phyloP scores from a whole-genome alignment of 1,139 yeast genomes.

The Blastobotrys malaysiensis region DNA sequence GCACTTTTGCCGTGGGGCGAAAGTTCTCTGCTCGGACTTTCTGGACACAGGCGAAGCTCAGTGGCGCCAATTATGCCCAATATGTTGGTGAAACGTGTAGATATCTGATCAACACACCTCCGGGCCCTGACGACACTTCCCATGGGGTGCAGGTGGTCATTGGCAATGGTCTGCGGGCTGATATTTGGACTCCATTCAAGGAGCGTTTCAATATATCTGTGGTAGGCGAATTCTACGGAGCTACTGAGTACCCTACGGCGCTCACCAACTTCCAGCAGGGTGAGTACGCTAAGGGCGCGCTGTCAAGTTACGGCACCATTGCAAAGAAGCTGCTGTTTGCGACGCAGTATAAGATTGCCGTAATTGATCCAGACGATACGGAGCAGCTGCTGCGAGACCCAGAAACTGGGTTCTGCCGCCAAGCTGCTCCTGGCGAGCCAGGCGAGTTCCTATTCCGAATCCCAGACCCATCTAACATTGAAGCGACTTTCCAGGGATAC shows the following conservation, averaged over 20 bases:
- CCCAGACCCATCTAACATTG: slow-evolving; percentile 45
- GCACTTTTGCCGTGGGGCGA: slow-evolving; percentile 68
- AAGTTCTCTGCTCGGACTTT: slow-evolving; percentile 81
- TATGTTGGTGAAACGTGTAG: slow-evolving; percentile 97
- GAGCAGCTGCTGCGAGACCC: slow-evolving; percentile 66
- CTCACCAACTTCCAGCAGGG: slow-evolving; percentile 79
- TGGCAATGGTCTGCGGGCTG: slow-evolving; percentile 93
- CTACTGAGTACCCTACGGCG: slow-evolving; percentile 91
- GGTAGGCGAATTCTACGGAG: slow-evolving; percentile 89
- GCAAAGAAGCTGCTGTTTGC: slow-evolving; percentile 13
- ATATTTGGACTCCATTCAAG: slow-evolving; percentile 82
- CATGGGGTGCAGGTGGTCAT: slow-evolving; percentile 70
- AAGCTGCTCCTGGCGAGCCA: slow-evolving; percentile 55
- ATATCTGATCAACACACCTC: slow-evolving; percentile 67
- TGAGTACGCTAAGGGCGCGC: slow-evolving; percentile 81
- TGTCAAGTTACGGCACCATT: slow-evolving; percentile 66
- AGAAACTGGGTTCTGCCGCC: slow-evolving; percentile 56
- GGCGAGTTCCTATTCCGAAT: slow-evolving; percentile 85
- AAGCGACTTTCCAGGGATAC: slow-evolving; percentile 80
- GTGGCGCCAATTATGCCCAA: slow-evolving; percentile 75
- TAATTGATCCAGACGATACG: slow-evolving; percentile 80
- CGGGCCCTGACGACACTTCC: slow-evolving; percentile 56
- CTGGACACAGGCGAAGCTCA: slow-evolving; percentile 82
- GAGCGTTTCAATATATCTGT: slow-evolving; percentile 65
- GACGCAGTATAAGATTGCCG: slow-evolving; percentile 42